Evolutionary conservation across 2,329 filamentous ascomycete genomes (phyloP), one percentile per base, ranked within the genome.

Genomic region (Pseudogymnoascus sp.): DNA sequence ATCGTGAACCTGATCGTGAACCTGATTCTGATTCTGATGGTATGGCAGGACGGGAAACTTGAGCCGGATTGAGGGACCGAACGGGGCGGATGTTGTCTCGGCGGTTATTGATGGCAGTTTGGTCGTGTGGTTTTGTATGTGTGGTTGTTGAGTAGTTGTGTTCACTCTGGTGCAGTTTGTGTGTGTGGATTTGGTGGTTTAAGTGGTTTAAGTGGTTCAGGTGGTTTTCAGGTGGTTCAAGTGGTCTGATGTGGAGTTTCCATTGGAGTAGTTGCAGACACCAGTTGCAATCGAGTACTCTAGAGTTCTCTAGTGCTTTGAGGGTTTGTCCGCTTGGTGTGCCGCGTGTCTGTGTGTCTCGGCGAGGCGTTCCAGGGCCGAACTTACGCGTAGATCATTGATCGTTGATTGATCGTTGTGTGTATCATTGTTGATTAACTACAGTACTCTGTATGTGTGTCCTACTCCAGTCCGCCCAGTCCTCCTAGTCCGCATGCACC

Each of bases 301-400:
- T n/a, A n/a, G n/a, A n/a, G n/a, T n/a, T 40, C 14, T 28, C 43
- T 50, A 50, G 43, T 50, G 43, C 43, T 26, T 50, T 3, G 19
- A 24, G 19, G 43, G 43, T 50, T 50, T 28, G 43, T 26, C 22
- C 22, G 24, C 8, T 50, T n/a, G 43, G 43, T 50, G 43, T 50
- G 43, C 43, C 24, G 43, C 43, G 43, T 50, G 43, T 50, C 43
- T 50, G 43, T 50, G 43, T 50, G 43, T 50, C 43, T 50, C 43
- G 43, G 43, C 43, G 43, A 50, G 43, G 24, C 43, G 43, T 26
- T 28, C 43, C 24, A 50, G 43, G 43, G 43, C 43, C 43, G 24
- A 26, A 2, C 12, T 16, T 8, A 28, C 24, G 43, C 22, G 43
- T 50, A n/a, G 43, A 50, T 50, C 43, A 28, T 26, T 28, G 43